Evolutionary conservation across 345 rosid genomes (phyloP).

Genomic region (Moricandia arvensis): DNA sequence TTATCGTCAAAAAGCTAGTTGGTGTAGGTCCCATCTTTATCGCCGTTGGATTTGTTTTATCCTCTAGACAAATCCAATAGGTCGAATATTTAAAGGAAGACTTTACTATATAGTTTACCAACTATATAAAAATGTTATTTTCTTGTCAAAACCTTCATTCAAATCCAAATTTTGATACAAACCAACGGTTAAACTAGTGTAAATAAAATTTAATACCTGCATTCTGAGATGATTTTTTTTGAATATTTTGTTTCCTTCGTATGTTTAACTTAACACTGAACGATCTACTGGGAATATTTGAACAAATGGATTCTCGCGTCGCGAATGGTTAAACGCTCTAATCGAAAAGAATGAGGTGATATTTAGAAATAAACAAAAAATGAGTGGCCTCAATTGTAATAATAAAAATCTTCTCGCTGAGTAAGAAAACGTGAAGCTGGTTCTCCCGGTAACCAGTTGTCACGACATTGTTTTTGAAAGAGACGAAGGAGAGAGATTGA

Average conservation of each 20-base stretch:
- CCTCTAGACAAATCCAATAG: conserved; percentile 1
- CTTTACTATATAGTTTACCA: not conserved
- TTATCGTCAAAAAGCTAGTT: conserved; percentile 10
- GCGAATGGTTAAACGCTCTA: not conserved
- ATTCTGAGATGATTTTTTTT: not conserved
- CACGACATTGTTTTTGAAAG: conserved; percentile 27
- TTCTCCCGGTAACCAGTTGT: conserved; percentile 36
- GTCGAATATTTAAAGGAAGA: not conserved
- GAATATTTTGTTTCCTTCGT: too few relatives aligned
- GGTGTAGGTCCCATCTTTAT: conserved; percentile 6
- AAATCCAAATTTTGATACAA: not conserved
- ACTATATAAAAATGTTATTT: too few relatives aligned
- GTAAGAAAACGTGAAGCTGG: conserved; percentile 20
- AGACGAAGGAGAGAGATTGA: conserved; percentile 3
- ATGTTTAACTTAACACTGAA: too few relatives aligned
- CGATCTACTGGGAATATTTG: too few relatives aligned
- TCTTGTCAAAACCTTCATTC: not conserved
- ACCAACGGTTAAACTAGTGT: not conserved
- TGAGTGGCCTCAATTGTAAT: conserved; percentile 14
- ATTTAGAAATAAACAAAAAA: not conserved
- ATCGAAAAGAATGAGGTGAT: not conserved
- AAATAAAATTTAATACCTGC: not conserved
- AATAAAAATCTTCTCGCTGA: not conserved
- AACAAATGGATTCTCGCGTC: too few relatives aligned
- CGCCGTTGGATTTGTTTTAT: conserved; percentile 14